Evolutionary conservation across 306 rosid species (phyloP).

Genomic region (Cicer pinnatifidum): DNA sequence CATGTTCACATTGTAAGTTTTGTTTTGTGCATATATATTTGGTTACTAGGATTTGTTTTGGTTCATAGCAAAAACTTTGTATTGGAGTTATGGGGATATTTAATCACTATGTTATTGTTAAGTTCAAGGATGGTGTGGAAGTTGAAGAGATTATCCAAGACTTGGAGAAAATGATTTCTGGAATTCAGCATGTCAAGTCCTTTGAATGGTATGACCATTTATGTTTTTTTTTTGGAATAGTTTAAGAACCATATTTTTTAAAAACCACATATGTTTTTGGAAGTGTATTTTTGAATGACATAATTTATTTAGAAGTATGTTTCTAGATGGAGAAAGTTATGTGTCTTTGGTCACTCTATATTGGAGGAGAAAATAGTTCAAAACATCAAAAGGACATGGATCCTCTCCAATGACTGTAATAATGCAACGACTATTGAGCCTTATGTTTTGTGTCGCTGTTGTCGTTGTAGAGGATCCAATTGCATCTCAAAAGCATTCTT

Average conservation of each 20-base stretch:
- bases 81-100: constrained; percentile 64
- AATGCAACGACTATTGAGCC: neutral
- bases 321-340: no score
- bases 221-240: neutral
- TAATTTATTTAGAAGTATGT: no score
- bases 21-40: constrained; percentile 47
- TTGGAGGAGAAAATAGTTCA: constrained; percentile 20
- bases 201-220: constrained; percentile 62
- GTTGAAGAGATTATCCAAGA: constrained; percentile 67
- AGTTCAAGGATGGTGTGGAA: constrained; percentile 75
- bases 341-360: neutral
- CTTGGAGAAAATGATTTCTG: constrained; percentile 66
- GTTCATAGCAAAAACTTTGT: constrained; percentile 14
- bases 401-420: neutral
- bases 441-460: neutral
- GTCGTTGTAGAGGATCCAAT: neutral
- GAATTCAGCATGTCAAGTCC: constrained; percentile 69
- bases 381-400: neutral
- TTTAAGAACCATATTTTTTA: no score
- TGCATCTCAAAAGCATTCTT: no score
- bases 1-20: neutral
- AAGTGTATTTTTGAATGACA: no score
- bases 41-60: constrained; percentile 28
- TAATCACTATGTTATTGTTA: constrained; percentile 80
- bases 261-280: no score